Evolutionary conservation across 176 grass and related monocot species (phyloP).

Genomic region (Phoenix dactylifera): DNA sequence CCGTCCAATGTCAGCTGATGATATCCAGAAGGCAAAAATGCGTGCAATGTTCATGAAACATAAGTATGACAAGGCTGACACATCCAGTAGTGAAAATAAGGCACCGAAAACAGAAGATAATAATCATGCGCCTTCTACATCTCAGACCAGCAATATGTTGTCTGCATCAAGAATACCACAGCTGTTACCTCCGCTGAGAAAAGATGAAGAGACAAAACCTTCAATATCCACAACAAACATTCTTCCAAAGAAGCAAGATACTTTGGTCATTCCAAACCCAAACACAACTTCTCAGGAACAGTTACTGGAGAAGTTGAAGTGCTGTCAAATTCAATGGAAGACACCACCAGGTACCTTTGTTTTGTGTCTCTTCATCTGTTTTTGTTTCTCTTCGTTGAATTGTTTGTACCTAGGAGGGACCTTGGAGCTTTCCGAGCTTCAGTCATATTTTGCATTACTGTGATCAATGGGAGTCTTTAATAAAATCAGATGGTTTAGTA

Average conservation of each 20-base stretch:
- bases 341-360: conserved; percentile 72
- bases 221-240: conserved; percentile 21
- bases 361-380: conserved; percentile 7
- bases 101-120: conserved; percentile 19
- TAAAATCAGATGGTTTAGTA: too few species aligned
- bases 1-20: conserved; percentile 85
- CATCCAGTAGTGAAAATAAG: conserved; percentile 37
- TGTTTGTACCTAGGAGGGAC: not conserved
- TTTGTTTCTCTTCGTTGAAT: conserved; percentile 21
- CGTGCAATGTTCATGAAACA: conserved; percentile 92
- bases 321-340: conserved; percentile 56
- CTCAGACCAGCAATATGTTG: conserved; percentile 9
- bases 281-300: conserved; percentile 27
- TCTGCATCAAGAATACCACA: conserved; percentile 20
- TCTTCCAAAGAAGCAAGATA: conserved; percentile 30
- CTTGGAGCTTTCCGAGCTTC: not conserved
- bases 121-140: conserved; percentile 14
- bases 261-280: conserved; percentile 12
- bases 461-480: too few species aligned
- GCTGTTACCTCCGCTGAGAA: conserved; percentile 7
- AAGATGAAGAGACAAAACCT: conserved; percentile 24
- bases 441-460: too few species aligned
- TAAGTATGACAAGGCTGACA: conserved; percentile 73
- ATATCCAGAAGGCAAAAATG: conserved; percentile 98
- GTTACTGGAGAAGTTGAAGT: conserved; percentile 56